Base-by-base conservation (phyloP, 208 protist species). In the Wallacemonas sp. region DNA sequence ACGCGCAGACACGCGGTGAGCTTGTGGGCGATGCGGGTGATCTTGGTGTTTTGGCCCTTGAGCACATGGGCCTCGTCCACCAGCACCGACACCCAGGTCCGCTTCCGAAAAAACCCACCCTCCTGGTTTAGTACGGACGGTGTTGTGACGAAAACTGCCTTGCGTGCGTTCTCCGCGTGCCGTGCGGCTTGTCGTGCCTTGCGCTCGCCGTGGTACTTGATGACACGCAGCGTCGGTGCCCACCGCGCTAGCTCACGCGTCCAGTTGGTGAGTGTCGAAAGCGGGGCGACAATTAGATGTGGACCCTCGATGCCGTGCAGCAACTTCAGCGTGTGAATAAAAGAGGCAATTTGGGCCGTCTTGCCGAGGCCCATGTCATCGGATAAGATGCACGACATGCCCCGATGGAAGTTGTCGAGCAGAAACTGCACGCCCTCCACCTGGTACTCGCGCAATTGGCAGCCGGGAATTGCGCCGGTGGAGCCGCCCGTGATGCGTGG, bases 341-440 rank as follows among this genome's bases (percentile, higher is more conserved):
- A 97, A 34, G 91, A 76, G 27, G 97, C 79, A 30, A 93, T 87
- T 78, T 99, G 97, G 22, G 98, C 90, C n/a, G 98, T 99, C 82
- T 99, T 99, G 27, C 98, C 98, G 0, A 99, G 90, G 28, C 98
- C 98, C 98, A 99, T 99, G 58, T 99, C 97, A 78, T 99, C 97
- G 1, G 79, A 93, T 24, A 99, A 72, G 28, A 99, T 96, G 42
- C 84, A 86, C 26, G 93, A 94, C 72, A 89, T 88, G 26, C 82
- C 76, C 15, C 79, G 75, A 39, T 93, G 88, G 72, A 96, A 99
- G 62, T 80, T 73, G 27, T 82, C 75, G 2, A 96, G 61, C 14
- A 99, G 65, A 76, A 96, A 99, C 64, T 98, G 97, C 5, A 99
- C 89, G 12, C 98, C 98, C 41, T 94, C 87, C n/a, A 99, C 45